Evolutionary conservation across 2,329 filamentous ascomycete genomes (phyloP), one percentile per base, ranked within the genome.

Genomic region (Dothistroma septosporum): DNA sequence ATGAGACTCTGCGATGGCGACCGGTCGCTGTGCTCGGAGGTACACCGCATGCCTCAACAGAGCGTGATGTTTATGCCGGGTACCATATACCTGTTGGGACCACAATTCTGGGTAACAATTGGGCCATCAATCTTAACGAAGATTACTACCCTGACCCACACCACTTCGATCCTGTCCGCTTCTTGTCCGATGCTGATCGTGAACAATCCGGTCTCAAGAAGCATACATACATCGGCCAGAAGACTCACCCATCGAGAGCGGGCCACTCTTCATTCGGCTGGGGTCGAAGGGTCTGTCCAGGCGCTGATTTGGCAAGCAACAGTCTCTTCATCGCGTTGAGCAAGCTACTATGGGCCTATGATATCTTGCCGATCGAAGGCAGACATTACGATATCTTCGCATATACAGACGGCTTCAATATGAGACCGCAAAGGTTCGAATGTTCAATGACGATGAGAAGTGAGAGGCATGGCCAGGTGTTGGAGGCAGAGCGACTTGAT

Each of bases 301-400:
- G 62, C 1, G 50, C 53, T 22, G 53, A 41, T 32, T n/a, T 64
- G 7, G 62, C 62, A 75, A 78, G 80, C 46, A 79, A 81, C 0
- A 82, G 77, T 0, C 74, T 85, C 24, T 76, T 69, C 65, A 69
- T 73, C 53, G 72, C 73, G 11, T 46, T 74, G 11, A 69, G 69
- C 6, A 69, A 68, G 19, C 28, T 76, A 19, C 63, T 87, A 0
- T 86, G 83, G 83, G 72, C 70, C 0, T 76, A 73, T 55, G 70
- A 77, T 44, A 72, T 77, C 32, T 14, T 57, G 59, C 68, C 72
- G 0, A 61, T 68, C 4, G 64, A 72, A 33, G 75, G 72, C n/a
- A 21, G 33, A 48, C 16, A 53, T 46, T 77, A 77, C 58, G 74
- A 77, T 56, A 74, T 69, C 12, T 75, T 76, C 62, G 72, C 70